Evolutionary conservation across 345 rosid genomes (phyloP), one percentile per base, ranked within the genome.

Genomic region (Acer campestre): DNA sequence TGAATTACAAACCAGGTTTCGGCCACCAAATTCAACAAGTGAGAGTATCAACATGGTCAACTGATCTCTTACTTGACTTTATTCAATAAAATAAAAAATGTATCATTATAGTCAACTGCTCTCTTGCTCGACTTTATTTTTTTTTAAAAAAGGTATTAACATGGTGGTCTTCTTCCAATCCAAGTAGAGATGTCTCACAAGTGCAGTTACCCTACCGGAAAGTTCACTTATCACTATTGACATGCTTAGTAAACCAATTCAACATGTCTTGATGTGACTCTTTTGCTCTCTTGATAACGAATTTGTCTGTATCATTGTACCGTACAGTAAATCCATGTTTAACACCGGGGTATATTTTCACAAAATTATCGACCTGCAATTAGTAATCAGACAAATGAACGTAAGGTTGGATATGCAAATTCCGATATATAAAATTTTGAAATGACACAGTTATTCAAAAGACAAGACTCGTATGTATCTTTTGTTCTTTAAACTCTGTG

Each of bases 201-300:
- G 46, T 42, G 10, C 46, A 42, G 46, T 8, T 7, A 42, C 46
- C 46, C 46, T 42, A 42, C 38, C 6, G 38, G 38, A 35, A 35
- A 35, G 38, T 35, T 35, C 38, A 42, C 49, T 1, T 42, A 9
- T 46, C 49, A 8, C 49, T 16, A 46, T 23, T 46, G 61, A 10
- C 49, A 46, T 46, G 2, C 49, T 3, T 10, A 17, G 62, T 46
- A 74, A 89, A 88, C 94, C 94, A 90, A 7, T 86, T 82, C 59
- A 90, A 67, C 90, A 87, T 84, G 61, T 92, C 86, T 16, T 75
- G 71, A 20, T 92, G 93, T 18, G 97, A 88, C 86, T 93, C 93
- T 56, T 85, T 85, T 5, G 97, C 94, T 48, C 82, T 79, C 80
- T 82, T 86, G 59, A 85, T 88, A 0, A 87, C 92, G 0, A 42